These are phyloP conservation scores for Ailanthus altissimus DNA, from an alignment of 345 rosid species.

Conservation along the genomic window DNA sequence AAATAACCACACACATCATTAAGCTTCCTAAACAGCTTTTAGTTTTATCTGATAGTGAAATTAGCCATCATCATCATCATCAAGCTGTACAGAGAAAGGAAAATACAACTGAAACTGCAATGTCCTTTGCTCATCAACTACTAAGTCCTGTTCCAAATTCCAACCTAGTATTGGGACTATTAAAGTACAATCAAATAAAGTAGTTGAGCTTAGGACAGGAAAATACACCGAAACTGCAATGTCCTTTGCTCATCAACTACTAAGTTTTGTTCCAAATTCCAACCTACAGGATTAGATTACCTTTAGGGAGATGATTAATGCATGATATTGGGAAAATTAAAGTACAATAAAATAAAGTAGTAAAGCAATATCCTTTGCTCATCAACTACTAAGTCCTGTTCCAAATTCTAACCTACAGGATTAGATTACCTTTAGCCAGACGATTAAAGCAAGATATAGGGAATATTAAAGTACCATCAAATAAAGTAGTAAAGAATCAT, in stretches of 20 bases:
- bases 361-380: neutral
- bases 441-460: neutral
- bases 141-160: neutral
- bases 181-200: too few species aligned
- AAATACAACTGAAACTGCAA: neutral
- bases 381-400: neutral
- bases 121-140: neutral
- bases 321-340: too few species aligned
- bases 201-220: too few species aligned
- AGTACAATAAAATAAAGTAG: too few species aligned
- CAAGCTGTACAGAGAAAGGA: neutral
- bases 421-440: too few species aligned
- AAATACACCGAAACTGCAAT: neutral
- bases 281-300: neutral
- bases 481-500: neutral
- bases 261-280: neutral
- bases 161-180: neutral
- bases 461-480: too few species aligned
- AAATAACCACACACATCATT: neutral
- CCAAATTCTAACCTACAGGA: neutral
- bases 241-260: neutral
- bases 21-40: neutral
- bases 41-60: neutral
- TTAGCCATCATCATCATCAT: neutral
- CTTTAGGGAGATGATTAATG: too few species aligned